phyloP scores from a whole-genome alignment of 176 grass and related monocot species.

The Musa beccarii region DNA sequence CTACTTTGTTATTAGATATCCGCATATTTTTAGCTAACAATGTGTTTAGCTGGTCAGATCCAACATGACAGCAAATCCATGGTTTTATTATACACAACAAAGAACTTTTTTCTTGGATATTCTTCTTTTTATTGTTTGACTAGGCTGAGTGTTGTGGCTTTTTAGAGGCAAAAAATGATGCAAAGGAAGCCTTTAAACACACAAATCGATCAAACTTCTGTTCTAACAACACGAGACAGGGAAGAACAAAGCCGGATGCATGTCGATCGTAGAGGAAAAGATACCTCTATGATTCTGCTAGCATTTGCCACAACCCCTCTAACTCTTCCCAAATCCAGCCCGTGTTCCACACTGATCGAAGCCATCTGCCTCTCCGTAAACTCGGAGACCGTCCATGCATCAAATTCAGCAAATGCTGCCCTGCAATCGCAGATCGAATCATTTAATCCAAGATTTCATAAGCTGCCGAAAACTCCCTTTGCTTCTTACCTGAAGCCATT shows the following conservation, averaged over 20 bases:
- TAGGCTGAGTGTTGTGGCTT: background rate
- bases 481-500: constrained; percentile 56
- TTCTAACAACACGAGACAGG: background rate
- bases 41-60: background rate
- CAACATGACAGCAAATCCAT: background rate
- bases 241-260: too few species aligned
- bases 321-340: constrained; percentile 61
- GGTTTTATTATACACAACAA: background rate
- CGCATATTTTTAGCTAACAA: background rate
- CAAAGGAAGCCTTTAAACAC: background rate
- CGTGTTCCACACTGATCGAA: constrained; percentile 43
- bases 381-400: constrained; percentile 54
- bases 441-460: background rate
- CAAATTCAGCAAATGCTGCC: constrained; percentile 78
- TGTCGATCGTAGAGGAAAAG: background rate
- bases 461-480: background rate
- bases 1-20: background rate
- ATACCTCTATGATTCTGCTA: constrained; percentile 75
- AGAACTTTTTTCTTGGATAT: background rate
- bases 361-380: constrained; percentile 80
- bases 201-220: background rate
- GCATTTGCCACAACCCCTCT: constrained; percentile 74
- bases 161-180: background rate
- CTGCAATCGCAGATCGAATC: constrained; percentile 32
- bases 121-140: background rate